phyloP scores from a whole-genome alignment of 257 asterid genomes.

The Capsicum rhomboideum region DNA sequence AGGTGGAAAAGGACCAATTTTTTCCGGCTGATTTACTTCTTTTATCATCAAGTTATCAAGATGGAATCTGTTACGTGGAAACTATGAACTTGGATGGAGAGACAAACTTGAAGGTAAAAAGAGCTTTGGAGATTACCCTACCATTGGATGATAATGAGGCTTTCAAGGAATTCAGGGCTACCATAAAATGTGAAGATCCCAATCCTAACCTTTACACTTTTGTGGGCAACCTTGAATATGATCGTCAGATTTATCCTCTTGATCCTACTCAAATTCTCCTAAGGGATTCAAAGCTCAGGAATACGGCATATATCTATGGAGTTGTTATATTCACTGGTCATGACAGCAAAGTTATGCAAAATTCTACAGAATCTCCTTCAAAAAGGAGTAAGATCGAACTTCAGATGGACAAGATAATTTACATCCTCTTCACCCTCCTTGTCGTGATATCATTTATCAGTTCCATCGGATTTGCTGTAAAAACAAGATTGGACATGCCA shows the following conservation, averaged over 20 bases:
- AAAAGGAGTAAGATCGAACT: conserved; percentile 83
- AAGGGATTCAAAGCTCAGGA: conserved; percentile 92
- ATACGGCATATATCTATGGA: conserved; percentile 73
- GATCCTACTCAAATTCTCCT: conserved; percentile 94
- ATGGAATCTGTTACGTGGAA: conserved; percentile 93
- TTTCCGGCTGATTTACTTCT: conserved; percentile 93
- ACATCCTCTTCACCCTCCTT: conserved; percentile 70
- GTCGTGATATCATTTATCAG: conserved; percentile 69
- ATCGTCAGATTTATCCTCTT: conserved; percentile 52
- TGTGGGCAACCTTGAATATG: conserved; percentile 79
- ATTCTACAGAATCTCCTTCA: conserved; percentile 85
- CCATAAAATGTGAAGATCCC: conserved; percentile 84
- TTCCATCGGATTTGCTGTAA: conserved; percentile 63
- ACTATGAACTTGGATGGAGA: conserved; percentile 98
- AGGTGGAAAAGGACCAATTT: conserved; percentile 82
- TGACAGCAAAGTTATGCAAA: conserved; percentile 96
- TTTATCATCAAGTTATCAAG: conserved; percentile 79
- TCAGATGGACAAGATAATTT: conserved; percentile 91
- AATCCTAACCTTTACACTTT: conserved; percentile 81
- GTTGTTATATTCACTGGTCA: conserved; percentile 83
- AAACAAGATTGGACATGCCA: conserved; percentile 65
- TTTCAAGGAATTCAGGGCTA: conserved; percentile 66
- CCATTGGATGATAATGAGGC: conserved; percentile 50
- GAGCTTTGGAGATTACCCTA: conserved; percentile 65
- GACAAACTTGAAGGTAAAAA: conserved; percentile 88